Base-by-base conservation (phyloP, 495 filamentous ascomycete species). In the Schizothecium vesticola region DNA sequence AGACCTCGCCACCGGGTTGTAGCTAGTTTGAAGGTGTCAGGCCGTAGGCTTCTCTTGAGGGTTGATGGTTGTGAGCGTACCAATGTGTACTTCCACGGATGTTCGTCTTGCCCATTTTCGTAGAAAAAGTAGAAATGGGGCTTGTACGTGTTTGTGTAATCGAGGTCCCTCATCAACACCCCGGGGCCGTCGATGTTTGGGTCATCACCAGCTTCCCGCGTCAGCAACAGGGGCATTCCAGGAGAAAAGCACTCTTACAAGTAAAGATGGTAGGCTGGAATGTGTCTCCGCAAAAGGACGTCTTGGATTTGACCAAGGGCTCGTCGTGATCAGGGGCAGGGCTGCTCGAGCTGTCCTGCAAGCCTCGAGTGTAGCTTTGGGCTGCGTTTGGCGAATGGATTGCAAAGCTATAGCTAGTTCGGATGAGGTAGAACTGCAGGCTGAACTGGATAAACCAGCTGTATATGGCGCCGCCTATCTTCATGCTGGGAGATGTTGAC, bases 41-140 rank as follows among this genome's bases (percentile, higher is more conserved):
- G n/a, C 22, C 13, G 1, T 16, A 3, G 33, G 33, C 33, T 9
- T n/a, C 6, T 51, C 43, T n/a, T n/a, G 43, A n/a, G 1, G 16
- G 6, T 51, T 0, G 19, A 6, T 8, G 43, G 5, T n/a, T 51
- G 43, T 13, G 24, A 13, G 33, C 69, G 55, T 64, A 74, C 72
- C 58, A 60, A 8, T 55, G 69, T 63, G 43, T 74, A 70, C 61
- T 74, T 72, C 72, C 72, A 74, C 12, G 70, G 70, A 21, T 66
- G 65, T 0, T 72, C 61, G 59, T 74, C 72, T n/a, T 63, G 62
- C 22, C 24, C 64, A 21, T 72, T 72, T 56, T 74, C 72, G 68
- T 74, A 72, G 2, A 74, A 56, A 29, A 74, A 72, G 62, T 70
- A 74, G 58, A 66, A 71, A 56, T 71, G 69, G 5, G 26, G 26